Evolutionary conservation across 768 basidiomycete genomes (phyloP).

Genomic region (Cubamyces lactineus): DNA sequence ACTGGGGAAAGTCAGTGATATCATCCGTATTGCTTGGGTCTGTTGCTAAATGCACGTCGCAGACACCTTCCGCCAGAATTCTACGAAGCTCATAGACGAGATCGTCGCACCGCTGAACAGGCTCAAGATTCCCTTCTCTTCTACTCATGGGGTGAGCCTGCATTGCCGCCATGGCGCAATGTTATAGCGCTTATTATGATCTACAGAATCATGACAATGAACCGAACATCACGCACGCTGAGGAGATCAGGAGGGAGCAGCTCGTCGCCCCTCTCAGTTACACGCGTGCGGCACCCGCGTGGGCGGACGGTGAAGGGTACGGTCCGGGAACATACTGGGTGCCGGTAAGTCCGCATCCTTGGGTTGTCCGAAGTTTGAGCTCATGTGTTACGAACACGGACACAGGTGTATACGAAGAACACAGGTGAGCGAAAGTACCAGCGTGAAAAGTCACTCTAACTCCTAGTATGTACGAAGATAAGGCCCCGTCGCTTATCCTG

Average conservation of each 20-base stretch:
- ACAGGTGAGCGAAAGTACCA: slow-evolving; percentile 34
- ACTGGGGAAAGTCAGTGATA: slow-evolving; percentile 63
- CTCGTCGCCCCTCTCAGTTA: slow-evolving; percentile 60
- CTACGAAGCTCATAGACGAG: slow-evolving; percentile 65
- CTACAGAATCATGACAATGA: slow-evolving; percentile 76
- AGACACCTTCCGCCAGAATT: slow-evolving; percentile 68
- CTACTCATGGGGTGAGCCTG: slow-evolving; percentile 63
- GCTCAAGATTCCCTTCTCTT: slow-evolving; percentile 64
- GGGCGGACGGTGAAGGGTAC: slow-evolving; percentile 58
- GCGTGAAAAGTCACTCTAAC: not conserved
- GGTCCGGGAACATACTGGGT: slow-evolving; percentile 82
- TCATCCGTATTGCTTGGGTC: not conserved
- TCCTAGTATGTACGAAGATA: slow-evolving; percentile 39
- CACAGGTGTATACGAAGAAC: slow-evolving; percentile 43
- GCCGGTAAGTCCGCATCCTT: slow-evolving; percentile 47
- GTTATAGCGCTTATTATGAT: too few species aligned
- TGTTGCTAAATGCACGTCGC: not conserved
- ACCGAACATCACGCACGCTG: slow-evolving; percentile 68
- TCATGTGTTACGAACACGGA: slow-evolving; percentile 1
- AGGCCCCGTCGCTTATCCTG: slow-evolving; percentile 54
- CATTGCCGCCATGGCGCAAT: not conserved
- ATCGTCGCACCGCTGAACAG: slow-evolving; percentile 64
- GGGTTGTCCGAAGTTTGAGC: not conserved
- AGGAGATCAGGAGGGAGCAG: slow-evolving; percentile 68
- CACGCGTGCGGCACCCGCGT: slow-evolving; percentile 59